Base-by-base conservation (phyloP, 768 basidiomycete genomes). In the Amanita muscaria region DNA sequence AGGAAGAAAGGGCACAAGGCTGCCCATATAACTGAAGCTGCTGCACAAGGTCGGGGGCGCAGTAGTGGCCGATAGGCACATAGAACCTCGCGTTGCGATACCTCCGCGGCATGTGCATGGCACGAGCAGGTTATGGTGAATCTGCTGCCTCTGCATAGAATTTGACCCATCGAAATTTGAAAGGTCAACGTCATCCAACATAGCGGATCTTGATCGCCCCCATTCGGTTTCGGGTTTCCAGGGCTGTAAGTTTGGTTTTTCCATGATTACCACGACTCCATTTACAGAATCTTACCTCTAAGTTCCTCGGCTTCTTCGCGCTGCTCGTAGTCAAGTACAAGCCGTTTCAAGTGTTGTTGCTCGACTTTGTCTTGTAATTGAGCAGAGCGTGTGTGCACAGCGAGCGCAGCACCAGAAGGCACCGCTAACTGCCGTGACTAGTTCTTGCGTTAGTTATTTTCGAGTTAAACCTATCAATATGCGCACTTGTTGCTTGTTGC, bases 331-430 rank as follows among this genome's bases (percentile, higher is more conserved):
- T 90, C 77, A 42, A 94, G 74, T 3, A 96, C 96, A 15, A 98
- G 74, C n/a, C 83, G 79, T 68, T 99, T 99, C 53, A 99, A 67
- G 49, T 97, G 89, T 61, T 98, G 91, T 54, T 98, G 94, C 59
- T 99, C 96, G 5, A 88, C 90, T 64, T 84, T 88, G 63, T 93
- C 91, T 59, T 92, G 91, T 50, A 88, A 68, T 57, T 97, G 96
- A 33, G 96, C 89, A 2, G 86, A 79, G 23, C 84, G 80, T 2
- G 92, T 93, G 55, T 96, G 90, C 40, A 92, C 73, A 1, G 94
- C 96, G 23, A 99, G 71, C 2, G 90, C 72, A 6, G 94, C 90
- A 52, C 79, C 83, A 6, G 88, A 68, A 8, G 96, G 96, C 33
- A 99, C 80, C 37, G 89, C 83, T 35, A 99, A 72, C 56, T 88